A percentile compares a stretch with the other conserved stretches of the same genome.
These are phyloP conservation scores for Penicillium sp. DNA, from an alignment of 2,329 filamentous ascomycete species.

Conservation along the genomic window DNA sequence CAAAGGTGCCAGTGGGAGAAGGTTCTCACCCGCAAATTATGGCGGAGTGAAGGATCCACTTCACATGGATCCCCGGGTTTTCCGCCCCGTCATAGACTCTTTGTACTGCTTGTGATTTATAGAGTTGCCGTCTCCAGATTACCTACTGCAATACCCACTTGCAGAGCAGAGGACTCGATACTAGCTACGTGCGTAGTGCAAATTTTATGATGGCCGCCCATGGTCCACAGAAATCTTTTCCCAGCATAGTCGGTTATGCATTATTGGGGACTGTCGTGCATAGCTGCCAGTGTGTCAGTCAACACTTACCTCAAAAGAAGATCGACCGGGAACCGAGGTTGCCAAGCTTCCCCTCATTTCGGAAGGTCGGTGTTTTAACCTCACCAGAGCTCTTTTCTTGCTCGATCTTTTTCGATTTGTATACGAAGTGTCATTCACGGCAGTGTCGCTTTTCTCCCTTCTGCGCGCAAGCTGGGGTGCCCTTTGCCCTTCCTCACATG, in stretches of 20 bases:
- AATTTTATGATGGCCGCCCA: neutral
- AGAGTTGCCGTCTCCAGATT: no score
- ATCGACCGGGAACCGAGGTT: constrained; percentile 10
- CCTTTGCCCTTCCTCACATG: neutral
- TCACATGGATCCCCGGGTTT: neutral
- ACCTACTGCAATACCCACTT: no score
- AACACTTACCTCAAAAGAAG: neutral
- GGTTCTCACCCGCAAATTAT: neutral
- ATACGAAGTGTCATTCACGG: no score
- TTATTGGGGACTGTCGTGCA: neutral
- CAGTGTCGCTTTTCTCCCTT: neutral
- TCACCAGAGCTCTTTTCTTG: no score
- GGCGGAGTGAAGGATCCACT: no score
- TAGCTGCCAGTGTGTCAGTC: neutral
- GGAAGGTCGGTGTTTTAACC: neutral
- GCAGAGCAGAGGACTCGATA: no score
- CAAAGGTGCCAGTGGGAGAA: neutral
- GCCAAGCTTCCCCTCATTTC: constrained; percentile 8
- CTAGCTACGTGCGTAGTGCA: neutral
- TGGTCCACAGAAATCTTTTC: neutral
- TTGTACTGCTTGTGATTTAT: no score
- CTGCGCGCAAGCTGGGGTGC: neutral
- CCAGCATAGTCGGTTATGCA: neutral
- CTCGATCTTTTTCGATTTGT: neutral
- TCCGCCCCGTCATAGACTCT: neutral